phyloP scores from a whole-genome alignment of 495 filamentous ascomycete genomes.

The Lepraria neglecta region DNA sequence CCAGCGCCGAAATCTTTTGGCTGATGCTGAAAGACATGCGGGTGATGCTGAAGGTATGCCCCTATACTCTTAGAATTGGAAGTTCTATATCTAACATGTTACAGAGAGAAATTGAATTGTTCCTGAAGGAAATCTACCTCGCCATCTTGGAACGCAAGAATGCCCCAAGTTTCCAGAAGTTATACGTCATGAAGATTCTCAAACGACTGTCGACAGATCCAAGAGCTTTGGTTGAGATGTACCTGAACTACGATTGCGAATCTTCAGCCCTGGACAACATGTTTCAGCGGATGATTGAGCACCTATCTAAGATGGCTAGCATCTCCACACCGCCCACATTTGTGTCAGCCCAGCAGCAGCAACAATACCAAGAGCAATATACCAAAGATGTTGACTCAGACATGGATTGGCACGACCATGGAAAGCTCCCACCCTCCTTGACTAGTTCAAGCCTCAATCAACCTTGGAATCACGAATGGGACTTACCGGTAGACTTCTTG shows the following conservation, averaged over 20 bases:
- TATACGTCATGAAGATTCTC: conserved; percentile 81
- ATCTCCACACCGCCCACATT: conserved; percentile 71
- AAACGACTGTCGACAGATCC: conserved; percentile 80
- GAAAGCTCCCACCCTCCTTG: conserved; percentile 77
- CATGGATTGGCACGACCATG: conserved; percentile 77
- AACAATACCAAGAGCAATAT: conserved; percentile 73
- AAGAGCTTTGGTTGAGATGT: conserved; percentile 85
- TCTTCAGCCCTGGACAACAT: conserved; percentile 90
- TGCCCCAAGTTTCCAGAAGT: conserved; percentile 82
- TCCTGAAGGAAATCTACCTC: conserved; percentile 95
- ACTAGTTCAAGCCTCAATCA: conserved; percentile 64
- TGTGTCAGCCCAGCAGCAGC: conserved; percentile 70
- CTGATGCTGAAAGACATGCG: conserved; percentile 90
- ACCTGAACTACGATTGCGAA: conserved; percentile 98
- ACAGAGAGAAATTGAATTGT: conserved; percentile 95
- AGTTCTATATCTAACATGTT: conserved; percentile 16
- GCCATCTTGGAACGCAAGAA: conserved; percentile 84
- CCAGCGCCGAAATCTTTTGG: conserved; percentile 97
- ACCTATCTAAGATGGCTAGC: conserved; percentile 79
- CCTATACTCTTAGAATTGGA: conserved; percentile 20
- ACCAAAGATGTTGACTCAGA: conserved; percentile 49
- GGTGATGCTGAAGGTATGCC: conserved; percentile 74
- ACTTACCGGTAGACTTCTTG: conserved; percentile 77
- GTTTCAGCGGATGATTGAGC: conserved; percentile 88
- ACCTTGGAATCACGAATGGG: conserved; percentile 49